Base-by-base conservation (phyloP, 495 filamentous ascomycete genomes). In the Talaromyces adpressus region DNA sequence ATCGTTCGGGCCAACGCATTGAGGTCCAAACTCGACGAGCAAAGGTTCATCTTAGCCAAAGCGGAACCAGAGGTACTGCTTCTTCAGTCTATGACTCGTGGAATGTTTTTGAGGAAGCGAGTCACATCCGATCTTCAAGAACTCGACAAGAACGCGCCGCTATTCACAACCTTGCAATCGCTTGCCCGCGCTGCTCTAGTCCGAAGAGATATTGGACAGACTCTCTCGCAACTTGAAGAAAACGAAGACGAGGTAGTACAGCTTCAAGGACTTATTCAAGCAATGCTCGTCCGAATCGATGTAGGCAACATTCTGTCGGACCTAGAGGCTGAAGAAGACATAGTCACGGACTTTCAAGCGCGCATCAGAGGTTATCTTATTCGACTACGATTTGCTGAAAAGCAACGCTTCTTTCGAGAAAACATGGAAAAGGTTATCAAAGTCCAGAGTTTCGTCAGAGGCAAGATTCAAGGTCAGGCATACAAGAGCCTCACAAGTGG, bases 361-460 rank as follows among this genome's bases (percentile, higher is more conserved):
- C 81, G 84, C 5, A 85, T 87, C 5, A 84, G 91, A 68, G 94
- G 88, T 25, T 84, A 82, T 64, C 67, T 96, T 12, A 83, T 98
- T 61, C 84, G 93, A 51, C 80, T 76, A 25, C 82, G 80, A 32
- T 98, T 96, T 68, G 86, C 83, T 49, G 91, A 92, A 68, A 94
- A 96, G 79, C 86, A 89, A 65, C 87, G 84, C 12, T 93, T 91
- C 75, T 98, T 92, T 77, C 86, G 88, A 60, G 87, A 93, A 74
- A 98, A 98, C 68, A 98, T 98, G 95, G 87, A 96, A 68, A 98
- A 94, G 77, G 95, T 98, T 20, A 88, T 98, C 76, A 98, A 98
- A 75, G 89, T 97, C 61, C 94, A 98, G 73, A 98, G 94, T 71
- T 97, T 97, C 66, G 88, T 98, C 57, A 85, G 94, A 62, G 94